A percentile compares a stretch with the other conserved stretches of the same genome.
Conservation (phyloP, 2,329 filamentous ascomycete species). For the Ophiostoma piceae region DNA sequence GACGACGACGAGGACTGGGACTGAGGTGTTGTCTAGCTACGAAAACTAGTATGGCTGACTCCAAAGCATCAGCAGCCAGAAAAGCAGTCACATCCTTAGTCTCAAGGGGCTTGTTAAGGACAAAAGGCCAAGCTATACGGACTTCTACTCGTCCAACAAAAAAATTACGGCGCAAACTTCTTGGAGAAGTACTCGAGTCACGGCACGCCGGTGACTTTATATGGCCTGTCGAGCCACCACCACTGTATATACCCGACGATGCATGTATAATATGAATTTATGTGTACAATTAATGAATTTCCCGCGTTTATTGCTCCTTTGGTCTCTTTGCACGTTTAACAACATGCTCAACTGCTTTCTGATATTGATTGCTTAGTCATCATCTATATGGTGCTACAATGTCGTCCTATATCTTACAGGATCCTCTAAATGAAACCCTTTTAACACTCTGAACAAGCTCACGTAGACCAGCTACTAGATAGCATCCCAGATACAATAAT, state of each 20-base stretch:
- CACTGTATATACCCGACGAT: constrained; percentile 9
- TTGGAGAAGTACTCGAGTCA: neutral
- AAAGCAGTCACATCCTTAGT: neutral
- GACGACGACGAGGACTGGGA: constrained; percentile 34
- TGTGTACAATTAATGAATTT: neutral
- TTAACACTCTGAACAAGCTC: neutral
- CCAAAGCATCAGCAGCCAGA: neutral
- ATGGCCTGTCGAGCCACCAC: neutral
- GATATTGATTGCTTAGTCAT: neutral
- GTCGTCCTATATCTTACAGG: too few relatives aligned
- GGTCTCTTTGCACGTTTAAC: neutral
- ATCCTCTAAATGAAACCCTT: neutral
- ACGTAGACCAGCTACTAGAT: too few relatives aligned
- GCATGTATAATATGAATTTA: constrained; percentile 4
- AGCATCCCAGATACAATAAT: too few relatives aligned
- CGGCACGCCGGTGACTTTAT: neutral
- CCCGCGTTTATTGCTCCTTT: neutral
- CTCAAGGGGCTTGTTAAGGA: neutral
- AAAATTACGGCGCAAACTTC: neutral
- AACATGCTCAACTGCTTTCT: too few relatives aligned
- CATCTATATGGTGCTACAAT: too few relatives aligned
- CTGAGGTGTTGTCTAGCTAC: constrained; percentile 21
- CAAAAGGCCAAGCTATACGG: neutral
- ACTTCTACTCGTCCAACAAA: neutral
- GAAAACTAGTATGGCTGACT: too few relatives aligned